Evolutionary conservation across 352 stramenopile species (phyloP), one percentile per base, ranked within the genome.

Genomic region (Phytopythium aichiense): DNA sequence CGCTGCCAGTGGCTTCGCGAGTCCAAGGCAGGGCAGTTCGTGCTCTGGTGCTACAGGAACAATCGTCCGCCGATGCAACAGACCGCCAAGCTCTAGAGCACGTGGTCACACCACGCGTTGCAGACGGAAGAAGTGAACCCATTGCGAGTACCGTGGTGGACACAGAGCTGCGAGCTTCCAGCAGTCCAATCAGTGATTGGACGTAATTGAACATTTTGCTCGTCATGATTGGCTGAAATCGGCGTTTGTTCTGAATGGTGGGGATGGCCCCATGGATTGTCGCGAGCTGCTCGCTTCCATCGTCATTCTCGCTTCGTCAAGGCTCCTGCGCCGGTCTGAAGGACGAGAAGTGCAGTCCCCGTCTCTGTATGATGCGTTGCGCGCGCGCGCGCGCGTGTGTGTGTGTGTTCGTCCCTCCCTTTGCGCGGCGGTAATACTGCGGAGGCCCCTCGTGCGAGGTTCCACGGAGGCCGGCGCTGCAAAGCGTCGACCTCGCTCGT

Each of bases 21-120:
- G 16, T 84, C 76, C 38, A 82, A 79, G 58, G 66, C 70, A 20
- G 78, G 61, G 3, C 58, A 79, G 54, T 83, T 73, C 25, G 76
- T 84, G 33, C 62, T 69, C 12, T 86, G 74, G 74, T 84, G 79
- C 69, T 88, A 86, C 69, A 63, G 68, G 62, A 65, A 84, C 66
- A 71, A 75, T 18, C 78, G 76, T 13, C 74, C 76, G 6, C 15
- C 25, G 23, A 58, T 60, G 50, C 20, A 53, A 33, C 55, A 38
- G 22, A 52, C 48, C 18, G 50, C 68, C 43, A 69, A 66, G 50
- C 57, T 73, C 5, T 67, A 55, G 57, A 23, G 25, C 23, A 2
- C 40, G 7, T n/a, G 13, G 16, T n/a, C 28, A 7, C 28, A 31
- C 7, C 28, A 7, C 28, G 7, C 7, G 40, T 11, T 45, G 40